Evolutionary conservation across 2,329 filamentous ascomycete species (phyloP).

Genomic region (Alternaria arbusti): DNA sequence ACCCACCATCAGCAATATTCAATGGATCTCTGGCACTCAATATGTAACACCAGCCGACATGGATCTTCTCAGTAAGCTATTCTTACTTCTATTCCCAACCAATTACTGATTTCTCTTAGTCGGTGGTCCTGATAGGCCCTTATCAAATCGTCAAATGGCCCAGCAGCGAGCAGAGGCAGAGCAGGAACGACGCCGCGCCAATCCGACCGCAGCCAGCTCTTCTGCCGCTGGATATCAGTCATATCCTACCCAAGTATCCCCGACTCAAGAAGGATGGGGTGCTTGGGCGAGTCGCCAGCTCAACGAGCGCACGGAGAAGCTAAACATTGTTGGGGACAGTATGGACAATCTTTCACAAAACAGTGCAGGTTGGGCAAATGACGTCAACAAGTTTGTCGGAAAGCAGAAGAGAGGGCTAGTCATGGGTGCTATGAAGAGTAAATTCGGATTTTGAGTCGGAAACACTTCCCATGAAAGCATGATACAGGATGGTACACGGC

Average conservation of each 20-base stretch:
- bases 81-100: background rate
- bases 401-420: slow-evolving; percentile 88
- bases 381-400: slow-evolving; percentile 84
- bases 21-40: slow-evolving; percentile 97
- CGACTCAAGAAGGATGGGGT: slow-evolving; percentile 62
- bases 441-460: slow-evolving; percentile 36
- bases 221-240: slow-evolving; percentile 34
- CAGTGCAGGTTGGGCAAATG: slow-evolving; percentile 83
- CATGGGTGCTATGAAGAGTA: slow-evolving; percentile 61
- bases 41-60: slow-evolving; percentile 86
- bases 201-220: slow-evolving; percentile 40
- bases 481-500: background rate
- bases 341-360: slow-evolving; percentile 84
- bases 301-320: slow-evolving; percentile 86
- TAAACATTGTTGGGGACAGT: slow-evolving; percentile 80
- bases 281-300: slow-evolving; percentile 86
- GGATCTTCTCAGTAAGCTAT: slow-evolving; percentile 72
- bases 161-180: slow-evolving; percentile 78
- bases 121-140: slow-evolving; percentile 84
- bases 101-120: slow-evolving; percentile 53
- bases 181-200: slow-evolving; percentile 53
- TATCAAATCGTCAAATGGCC: slow-evolving; percentile 85
- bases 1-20: slow-evolving; percentile 91
- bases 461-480: background rate
- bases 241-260: slow-evolving; percentile 22